phyloP scores from a whole-genome alignment of 441 rosid genomes.

The Manihot esculenta region DNA sequence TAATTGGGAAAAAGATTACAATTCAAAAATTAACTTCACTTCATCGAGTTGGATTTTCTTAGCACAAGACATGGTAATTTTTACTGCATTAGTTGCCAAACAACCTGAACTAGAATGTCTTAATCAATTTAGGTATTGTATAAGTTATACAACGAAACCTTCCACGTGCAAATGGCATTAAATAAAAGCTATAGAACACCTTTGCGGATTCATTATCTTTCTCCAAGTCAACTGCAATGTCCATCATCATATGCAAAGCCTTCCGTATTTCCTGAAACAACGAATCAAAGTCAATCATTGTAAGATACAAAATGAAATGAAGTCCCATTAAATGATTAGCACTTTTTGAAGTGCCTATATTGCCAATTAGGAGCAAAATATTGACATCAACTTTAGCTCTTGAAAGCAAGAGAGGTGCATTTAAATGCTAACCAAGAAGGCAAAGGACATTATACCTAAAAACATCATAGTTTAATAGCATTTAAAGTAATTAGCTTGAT shows the following conservation, averaged over 20 bases:
- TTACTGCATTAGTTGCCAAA: neutral
- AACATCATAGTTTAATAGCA: neutral
- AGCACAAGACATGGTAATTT: neutral
- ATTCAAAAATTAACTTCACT: neutral
- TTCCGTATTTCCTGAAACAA: constrained; percentile 56
- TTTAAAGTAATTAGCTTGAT: neutral
- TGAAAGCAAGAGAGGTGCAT: neutral
- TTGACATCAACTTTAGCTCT: constrained; percentile 9
- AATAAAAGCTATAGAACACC: constrained; percentile 34
- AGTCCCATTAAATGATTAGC: constrained; percentile 2
- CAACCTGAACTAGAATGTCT: neutral
- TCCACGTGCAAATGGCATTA: neutral
- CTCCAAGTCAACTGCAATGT: constrained; percentile 65
- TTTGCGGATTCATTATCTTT: constrained; percentile 53
- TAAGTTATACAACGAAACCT: neutral
- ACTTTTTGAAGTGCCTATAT: neutral
- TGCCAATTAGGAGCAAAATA: neutral
- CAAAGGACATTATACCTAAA: neutral
- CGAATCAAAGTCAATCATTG: neutral
- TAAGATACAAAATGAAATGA: constrained; percentile 4
- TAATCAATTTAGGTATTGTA: neutral
- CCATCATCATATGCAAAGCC: constrained; percentile 56
- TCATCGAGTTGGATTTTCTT: neutral
- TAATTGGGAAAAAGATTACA: neutral
- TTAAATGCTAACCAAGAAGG: neutral